Base-by-base conservation (phyloP, 805 yeast genomes). In the Cyberlindnera mississippiensis region DNA sequence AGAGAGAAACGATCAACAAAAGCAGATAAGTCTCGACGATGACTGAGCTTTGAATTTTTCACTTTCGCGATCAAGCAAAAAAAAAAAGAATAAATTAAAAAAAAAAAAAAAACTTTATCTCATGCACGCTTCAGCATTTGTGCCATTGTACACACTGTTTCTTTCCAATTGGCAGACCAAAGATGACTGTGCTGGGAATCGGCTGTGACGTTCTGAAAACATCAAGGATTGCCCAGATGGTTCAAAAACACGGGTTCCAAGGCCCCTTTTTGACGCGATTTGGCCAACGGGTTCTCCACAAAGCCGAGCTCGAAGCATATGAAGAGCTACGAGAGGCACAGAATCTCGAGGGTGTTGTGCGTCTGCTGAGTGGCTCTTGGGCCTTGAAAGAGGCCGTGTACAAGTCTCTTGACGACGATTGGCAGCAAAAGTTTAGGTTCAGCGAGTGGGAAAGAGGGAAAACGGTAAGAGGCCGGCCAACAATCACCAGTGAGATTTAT, bases 321-420 rank as follows among this genome's bases (percentile, higher is more conserved):
- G 37, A 47, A 4, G 24, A 48, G 17, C 37, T 51, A 11, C 47
- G 42, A 13, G 18, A 41, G 1, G 33, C 29, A 3, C 30, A 55
- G 7, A 57, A 65, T n/a, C 11, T 53, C 1, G 55, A 51, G 1
- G 47, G 53, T 8, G 57, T 67, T 31, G 58, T 65, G 8, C 56
- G 56, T 28, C 55, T 67, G 4, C 57, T 84, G 15, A 75, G 86
- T 1, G 76, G 78, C 1, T 51, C 74, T 15, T 85, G 95, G 95
- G 81, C 88, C 9, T 64, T 75, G 8, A 85, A 85, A 50, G 95
- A 85, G 52, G 90, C 93, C 1, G 54, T 83, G 8, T 85, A 67
- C 58, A 85, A 85, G 58, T 68, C 81, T 0, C 58, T 85, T 42
- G 75, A 70, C 35, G 38, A 51, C 1, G 47, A 46, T 3, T 75